A percentile compares a stretch with the other conserved stretches of the same genome.
phyloP scores from a whole-genome alignment of 2,329 filamentous ascomycete genomes.

The Hypoxylon sp. region DNA sequence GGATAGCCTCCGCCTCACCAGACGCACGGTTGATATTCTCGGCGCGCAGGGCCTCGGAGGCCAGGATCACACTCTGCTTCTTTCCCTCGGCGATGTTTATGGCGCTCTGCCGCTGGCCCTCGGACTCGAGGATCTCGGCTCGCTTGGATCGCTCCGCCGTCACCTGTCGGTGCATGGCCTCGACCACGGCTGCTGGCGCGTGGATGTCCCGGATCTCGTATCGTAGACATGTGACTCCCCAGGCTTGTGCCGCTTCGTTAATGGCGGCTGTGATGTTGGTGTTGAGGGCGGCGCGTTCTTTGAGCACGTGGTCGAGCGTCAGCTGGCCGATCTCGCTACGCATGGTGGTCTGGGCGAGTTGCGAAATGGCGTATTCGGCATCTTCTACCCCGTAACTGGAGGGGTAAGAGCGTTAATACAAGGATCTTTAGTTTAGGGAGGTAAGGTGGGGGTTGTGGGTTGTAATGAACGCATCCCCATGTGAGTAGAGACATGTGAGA shows the following conservation, averaged over 20 bases:
- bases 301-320: constrained; percentile 95
- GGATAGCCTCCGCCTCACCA: constrained; percentile 95
- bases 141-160: constrained; percentile 97
- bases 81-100: constrained; percentile 99
- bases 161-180: constrained; percentile 98
- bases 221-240: constrained; percentile 95
- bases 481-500: constrained; percentile 4
- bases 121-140: constrained; percentile 96
- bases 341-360: constrained; percentile 99
- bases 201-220: constrained; percentile 99
- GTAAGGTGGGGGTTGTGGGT: background rate
- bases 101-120: constrained; percentile 95
- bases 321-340: constrained; percentile 97
- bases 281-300: constrained; percentile 96
- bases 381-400: constrained; percentile 96
- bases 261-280: constrained; percentile 99
- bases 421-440: background rate
- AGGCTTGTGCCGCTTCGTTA: constrained; percentile 96
- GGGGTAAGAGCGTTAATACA: constrained; percentile 16
- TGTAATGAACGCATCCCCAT: background rate
- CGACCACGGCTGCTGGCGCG: constrained; percentile 91
- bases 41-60: constrained; percentile 89
- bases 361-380: constrained; percentile 97
- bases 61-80: constrained; percentile 97
- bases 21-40: constrained; percentile 94